phyloP scores from a whole-genome alignment of 2,329 filamentous ascomycete genomes.

The Neodidymelliopsis sp. region DNA sequence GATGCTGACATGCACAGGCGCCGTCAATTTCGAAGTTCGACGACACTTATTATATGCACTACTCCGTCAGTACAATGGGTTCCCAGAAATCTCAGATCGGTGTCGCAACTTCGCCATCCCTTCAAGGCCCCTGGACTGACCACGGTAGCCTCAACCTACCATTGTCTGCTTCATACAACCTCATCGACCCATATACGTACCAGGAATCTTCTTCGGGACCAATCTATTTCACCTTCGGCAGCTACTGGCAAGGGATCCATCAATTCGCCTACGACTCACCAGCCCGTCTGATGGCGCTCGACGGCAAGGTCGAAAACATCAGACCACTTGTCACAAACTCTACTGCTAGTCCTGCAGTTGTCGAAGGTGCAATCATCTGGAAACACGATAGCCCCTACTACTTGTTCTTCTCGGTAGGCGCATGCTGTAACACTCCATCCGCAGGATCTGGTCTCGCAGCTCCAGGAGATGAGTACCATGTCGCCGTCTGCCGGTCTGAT shows the following conservation, averaged over 20 bases:
- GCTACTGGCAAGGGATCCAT: slow-evolving; percentile 71
- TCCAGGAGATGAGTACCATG: slow-evolving; percentile 66
- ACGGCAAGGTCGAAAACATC: slow-evolving; percentile 12
- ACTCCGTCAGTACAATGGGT: slow-evolving; percentile 66
- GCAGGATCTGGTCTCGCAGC: slow-evolving; percentile 50
- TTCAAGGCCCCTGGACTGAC: slow-evolving; percentile 66
- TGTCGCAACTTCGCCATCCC: slow-evolving; percentile 55
- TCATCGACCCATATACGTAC: slow-evolving; percentile 60
- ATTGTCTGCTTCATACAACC: slow-evolving; percentile 49
- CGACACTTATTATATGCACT: slow-evolving; percentile 66
- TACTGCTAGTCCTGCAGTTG: slow-evolving; percentile 28
- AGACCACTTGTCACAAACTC: slow-evolving; percentile 30
- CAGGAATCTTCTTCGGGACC: slow-evolving; percentile 31
- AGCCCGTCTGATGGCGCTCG: slow-evolving; percentile 16
- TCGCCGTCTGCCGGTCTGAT: slow-evolving; percentile 66
- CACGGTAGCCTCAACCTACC: slow-evolving; percentile 58
- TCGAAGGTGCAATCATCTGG: slow-evolving; percentile 63
- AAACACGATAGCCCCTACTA: slow-evolving; percentile 63
- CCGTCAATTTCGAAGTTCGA: slow-evolving; percentile 67
- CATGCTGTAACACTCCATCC: slow-evolving; percentile 64
- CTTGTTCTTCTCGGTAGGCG: slow-evolving; percentile 67
- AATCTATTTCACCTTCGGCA: slow-evolving; percentile 67
- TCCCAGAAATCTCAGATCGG: slow-evolving; percentile 68
- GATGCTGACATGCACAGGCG: slow-evolving; percentile 57
- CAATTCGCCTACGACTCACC: slow-evolving; percentile 58